These are phyloP conservation scores for Cutaneotrichosporon cavernicola DNA, from an alignment of 1,284 basidiomycete genomes.

Conservation along the genomic window DNA sequence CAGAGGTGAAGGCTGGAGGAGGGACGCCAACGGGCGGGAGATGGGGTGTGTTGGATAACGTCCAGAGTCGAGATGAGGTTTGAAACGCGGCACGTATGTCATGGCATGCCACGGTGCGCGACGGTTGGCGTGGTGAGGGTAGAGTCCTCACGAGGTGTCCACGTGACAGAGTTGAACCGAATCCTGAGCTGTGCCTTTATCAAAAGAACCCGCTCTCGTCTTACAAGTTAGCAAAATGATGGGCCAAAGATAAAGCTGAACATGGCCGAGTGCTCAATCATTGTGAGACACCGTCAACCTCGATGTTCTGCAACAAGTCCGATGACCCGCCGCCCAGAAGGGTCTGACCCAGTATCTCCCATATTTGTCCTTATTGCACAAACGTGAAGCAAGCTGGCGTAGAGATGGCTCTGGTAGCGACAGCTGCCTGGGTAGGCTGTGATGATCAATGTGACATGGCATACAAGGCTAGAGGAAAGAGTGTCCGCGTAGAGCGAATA, in stretches of 20 bases:
- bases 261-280: too few relatives aligned
- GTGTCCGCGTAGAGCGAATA: neutral
- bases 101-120: neutral
- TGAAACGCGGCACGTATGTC: neutral
- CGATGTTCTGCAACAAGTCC: neutral
- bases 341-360: neutral
- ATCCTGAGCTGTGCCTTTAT: neutral
- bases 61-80: neutral
- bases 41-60: neutral
- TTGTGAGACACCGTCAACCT: neutral
- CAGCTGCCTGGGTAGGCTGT: neutral
- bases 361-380: neutral
- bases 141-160: neutral
- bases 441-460: slow-evolving; percentile 2
- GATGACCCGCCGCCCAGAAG: neutral
- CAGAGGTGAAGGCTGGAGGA: neutral
- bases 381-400: neutral
- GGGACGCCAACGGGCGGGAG: neutral
- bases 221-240: neutral
- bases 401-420: neutral
- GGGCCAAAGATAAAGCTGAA: neutral
- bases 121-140: neutral
- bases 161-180: neutral
- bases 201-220: neutral
- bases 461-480: neutral